Evolutionary conservation across 2,329 filamentous ascomycete species (phyloP), one percentile per base, ranked within the genome.

Genomic region (Aureobasidium sp.): DNA sequence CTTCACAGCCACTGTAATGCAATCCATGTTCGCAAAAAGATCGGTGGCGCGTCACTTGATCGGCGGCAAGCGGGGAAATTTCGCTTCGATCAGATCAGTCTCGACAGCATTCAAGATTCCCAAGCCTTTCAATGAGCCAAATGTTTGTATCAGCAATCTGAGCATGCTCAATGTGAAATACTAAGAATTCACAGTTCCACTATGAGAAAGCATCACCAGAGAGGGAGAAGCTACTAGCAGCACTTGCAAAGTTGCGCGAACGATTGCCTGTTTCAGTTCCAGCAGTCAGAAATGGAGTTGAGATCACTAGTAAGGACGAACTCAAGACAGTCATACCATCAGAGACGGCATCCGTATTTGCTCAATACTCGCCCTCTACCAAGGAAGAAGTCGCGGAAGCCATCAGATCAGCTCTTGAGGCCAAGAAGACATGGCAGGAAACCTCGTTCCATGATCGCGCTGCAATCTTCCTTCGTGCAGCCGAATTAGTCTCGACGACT

Each of bases 401-500:
- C 8, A 31, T 31, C 29, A 9, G 29, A 31, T 6, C 29, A 31
- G 29, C 29, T 31, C 29, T 31, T 1, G 6, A 31, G 8, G 29
- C 29, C 6, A 31, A 31, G 29, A 31, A 31, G 29, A 31, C 29
- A 7, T 31, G 29, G 29, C 29, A 31, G 8, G 29, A 31, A 31
- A 31, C 29, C 1, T 7, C 29, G 5, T 31, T 37, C 36, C 36
- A 37, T 37, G 36, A 37, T 61, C 66, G 69, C n/a, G 74, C 72
- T 3, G 68, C 73, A 15, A 72, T 76, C 36, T 76, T 75, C 67
- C 65, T 69, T n/a, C 64, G 69, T 29, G 73, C 73, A 2, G 70
- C 72, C 0, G 71, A 72, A 39, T 68, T 76, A 7, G 67, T 73
- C 4, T 64, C 68, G 2, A 60, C 49, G 14, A 70, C 69, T 41